Conservation (phyloP, 2,329 filamentous ascomycete species). For the Colletotrichum sp. region DNA sequence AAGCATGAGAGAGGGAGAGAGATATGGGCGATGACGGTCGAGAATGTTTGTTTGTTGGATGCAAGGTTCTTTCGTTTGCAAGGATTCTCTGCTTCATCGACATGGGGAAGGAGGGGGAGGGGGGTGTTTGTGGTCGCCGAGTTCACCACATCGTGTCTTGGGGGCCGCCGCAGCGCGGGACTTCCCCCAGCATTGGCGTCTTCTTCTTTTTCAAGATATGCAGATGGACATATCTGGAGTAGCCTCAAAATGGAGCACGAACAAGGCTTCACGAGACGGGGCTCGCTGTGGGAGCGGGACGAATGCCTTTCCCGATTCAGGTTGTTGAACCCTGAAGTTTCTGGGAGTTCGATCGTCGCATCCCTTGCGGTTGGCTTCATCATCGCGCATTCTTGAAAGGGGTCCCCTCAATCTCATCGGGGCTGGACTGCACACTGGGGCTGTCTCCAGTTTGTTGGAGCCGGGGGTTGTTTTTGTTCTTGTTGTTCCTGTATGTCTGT, state of each 20-base stretch:
- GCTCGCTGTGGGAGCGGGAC: background rate
- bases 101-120: background rate
- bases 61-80: background rate
- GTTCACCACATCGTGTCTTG: background rate
- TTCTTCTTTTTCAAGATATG: background rate
- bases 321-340: background rate
- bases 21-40: background rate
- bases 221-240: background rate
- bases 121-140: background rate
- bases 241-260: background rate
- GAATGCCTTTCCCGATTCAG: slow-evolving; percentile 3
- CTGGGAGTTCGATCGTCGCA: background rate
- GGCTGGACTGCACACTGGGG: background rate
- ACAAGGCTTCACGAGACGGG: background rate
- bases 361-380: background rate
- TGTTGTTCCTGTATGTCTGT: background rate
- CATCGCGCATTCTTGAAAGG: background rate
- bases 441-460: background rate
- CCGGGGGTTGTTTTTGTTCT: background rate
- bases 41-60: background rate
- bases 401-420: background rate
- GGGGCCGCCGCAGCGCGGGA: background rate
- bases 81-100: background rate
- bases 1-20: background rate
- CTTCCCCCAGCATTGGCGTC: background rate